Evolutionary conservation across 352 stramenopile genomes (phyloP), one percentile per base, ranked within the genome.

Genomic region (Globisporangium alternatum): DNA sequence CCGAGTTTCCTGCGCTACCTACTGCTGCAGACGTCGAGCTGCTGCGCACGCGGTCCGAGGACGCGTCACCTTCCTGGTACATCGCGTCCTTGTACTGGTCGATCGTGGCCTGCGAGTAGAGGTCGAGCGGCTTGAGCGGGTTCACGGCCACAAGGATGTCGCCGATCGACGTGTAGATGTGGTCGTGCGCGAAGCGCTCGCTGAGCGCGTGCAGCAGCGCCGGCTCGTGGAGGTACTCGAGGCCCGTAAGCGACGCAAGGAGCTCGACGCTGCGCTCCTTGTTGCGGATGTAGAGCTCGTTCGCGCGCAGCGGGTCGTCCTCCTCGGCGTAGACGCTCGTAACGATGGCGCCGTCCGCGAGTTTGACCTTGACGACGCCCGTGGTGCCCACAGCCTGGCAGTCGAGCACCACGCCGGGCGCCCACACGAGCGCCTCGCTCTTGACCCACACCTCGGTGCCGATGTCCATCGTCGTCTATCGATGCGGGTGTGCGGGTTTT

Each of bases 151-250:
- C 75, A 37, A 96, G 65, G 62, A 96, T 94, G 64, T 93, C 83
- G 31, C 87, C 89, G 60, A 94, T 95, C 4, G 80, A 92, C 15
- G 89, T 96, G 73, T 96, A 96, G 69, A 96, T 94, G 61, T 83
- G 61, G 69, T 95, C 81, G 48, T 80, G 61, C 17, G 57, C 55
- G 49, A 94, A 96, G 21, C 88, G 85, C 48, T 93, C 81, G 56
- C 75, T 81, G 17, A 96, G 75, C 33, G 85, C 87, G 62, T 95
- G 81, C 19, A 96, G 69, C 55, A 96, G 71, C 62, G 85, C 83
- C 9, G 88, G 81, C 66, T 95, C 88, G 63, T 96, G 87, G 63
- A 96, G 63, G 56, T 96, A 86, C 53, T 92, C 82, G 51, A 96
- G 81, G 3, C 68, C 74, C 30, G 87, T 93, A 69, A 96, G 83